Base-by-base conservation (phyloP, 2,329 filamentous ascomycete genomes). In the Calycina marina region DNA sequence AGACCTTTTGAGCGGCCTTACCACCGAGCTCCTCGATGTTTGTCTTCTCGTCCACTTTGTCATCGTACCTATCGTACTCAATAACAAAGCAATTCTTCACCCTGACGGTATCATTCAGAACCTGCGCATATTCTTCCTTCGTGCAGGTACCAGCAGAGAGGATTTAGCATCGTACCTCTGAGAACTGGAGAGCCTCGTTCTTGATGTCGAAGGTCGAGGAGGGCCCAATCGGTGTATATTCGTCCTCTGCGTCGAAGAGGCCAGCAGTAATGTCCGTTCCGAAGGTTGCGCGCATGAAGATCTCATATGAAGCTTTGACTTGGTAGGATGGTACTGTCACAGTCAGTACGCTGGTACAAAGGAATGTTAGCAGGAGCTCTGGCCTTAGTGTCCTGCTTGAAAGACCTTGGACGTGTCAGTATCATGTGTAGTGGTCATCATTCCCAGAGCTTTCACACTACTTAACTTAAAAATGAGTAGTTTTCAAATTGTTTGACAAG, bases 401-500 rank as follows among this genome's bases (percentile, higher is more conserved):
- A 9, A 22, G n/a, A 22, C 20, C 20, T n/a, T 22, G n/a, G n/a
- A n/a, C n/a, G n/a, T n/a, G n/a, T n/a, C n/a, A n/a, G n/a, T n/a
- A n/a, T n/a, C n/a, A n/a, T n/a, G n/a, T n/a, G n/a, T n/a, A n/a
- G n/a, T n/a, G n/a, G n/a, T n/a, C n/a, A n/a, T n/a, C n/a, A n/a
- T n/a, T n/a, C n/a, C n/a, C n/a, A n/a, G n/a, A n/a, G n/a, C n/a
- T n/a, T n/a, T n/a, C n/a, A n/a, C n/a, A n/a, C n/a, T n/a, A n/a
- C n/a, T n/a, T n/a, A n/a, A n/a, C n/a, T n/a, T 22, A 67, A 68
- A 49, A 78, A 78, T 15, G 65, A 70, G 35, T 77, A 64, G 42
- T 84, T 83, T 11, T 75, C 79, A 46, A 69, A 77, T 52, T 86
- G 79, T 4, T 79, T 67, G 0, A 82, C 78, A 35, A 69, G 65